phyloP scores from a whole-genome alignment of 306 rosid genomes.

The Dalbergia cochinchinensis region DNA sequence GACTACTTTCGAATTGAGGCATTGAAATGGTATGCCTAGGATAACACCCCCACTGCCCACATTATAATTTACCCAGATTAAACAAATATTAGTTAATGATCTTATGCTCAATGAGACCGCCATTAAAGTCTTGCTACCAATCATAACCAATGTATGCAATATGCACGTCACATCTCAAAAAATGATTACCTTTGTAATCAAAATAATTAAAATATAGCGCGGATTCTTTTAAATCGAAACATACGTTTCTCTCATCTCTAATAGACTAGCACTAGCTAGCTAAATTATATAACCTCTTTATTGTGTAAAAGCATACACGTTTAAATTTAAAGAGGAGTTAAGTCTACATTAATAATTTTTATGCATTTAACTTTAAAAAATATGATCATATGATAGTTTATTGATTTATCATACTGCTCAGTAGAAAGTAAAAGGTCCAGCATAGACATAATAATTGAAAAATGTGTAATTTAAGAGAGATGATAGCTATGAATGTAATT shows the following conservation, averaged over 20 bases:
- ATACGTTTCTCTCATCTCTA: not conserved
- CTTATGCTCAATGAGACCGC: not conserved
- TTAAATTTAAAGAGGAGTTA: too few relatives aligned
- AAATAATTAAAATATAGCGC: not conserved
- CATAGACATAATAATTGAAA: not conserved
- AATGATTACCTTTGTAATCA: too few relatives aligned
- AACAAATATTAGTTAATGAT: not conserved
- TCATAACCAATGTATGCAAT: not conserved
- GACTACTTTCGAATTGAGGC: not conserved
- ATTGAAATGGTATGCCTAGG: not conserved
- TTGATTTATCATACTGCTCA: too few relatives aligned
- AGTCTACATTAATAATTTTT: too few relatives aligned
- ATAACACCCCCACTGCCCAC: not conserved
- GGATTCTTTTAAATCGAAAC: not conserved
- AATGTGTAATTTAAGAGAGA: not conserved
- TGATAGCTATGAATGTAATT: slow-evolving; percentile 14
- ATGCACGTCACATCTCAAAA: not conserved
- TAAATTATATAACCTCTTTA: not conserved
- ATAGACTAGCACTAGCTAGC: not conserved
- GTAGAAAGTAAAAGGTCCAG: not conserved
- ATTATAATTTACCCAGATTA: not conserved
- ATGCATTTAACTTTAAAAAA: too few relatives aligned
- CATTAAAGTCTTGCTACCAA: not conserved
- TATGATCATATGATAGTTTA: too few relatives aligned
- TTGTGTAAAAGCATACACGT: too few relatives aligned